These are phyloP conservation scores for Boletellus sp. DNA, from an alignment of 768 basidiomycete genomes.

Conservation along the genomic window DNA sequence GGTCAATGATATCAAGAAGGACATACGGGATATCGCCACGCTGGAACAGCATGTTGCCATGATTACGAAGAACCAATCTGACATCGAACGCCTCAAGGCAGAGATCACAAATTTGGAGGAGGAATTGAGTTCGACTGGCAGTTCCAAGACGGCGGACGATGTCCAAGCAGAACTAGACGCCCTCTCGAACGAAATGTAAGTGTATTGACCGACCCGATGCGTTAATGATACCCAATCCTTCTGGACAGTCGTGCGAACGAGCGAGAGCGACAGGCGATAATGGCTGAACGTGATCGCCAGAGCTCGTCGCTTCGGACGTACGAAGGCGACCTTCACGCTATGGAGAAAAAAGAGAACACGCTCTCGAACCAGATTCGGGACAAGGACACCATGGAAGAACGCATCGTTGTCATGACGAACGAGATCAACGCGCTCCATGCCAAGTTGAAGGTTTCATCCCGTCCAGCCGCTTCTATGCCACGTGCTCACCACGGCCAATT, in stretches of 20 bases:
- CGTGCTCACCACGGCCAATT: neutral
- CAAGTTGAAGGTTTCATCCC: slow-evolving; percentile 47
- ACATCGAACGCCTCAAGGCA: slow-evolving; percentile 54
- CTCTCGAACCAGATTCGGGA: slow-evolving; percentile 57
- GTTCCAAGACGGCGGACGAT: slow-evolving; percentile 78
- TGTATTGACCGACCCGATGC: neutral
- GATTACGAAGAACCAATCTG: slow-evolving; percentile 55
- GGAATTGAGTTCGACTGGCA: slow-evolving; percentile 68
- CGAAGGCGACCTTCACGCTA: slow-evolving; percentile 57
- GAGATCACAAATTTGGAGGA: slow-evolving; percentile 65
- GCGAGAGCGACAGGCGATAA: slow-evolving; percentile 54
- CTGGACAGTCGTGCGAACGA: slow-evolving; percentile 59
- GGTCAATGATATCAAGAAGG: slow-evolving; percentile 50
- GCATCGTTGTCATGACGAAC: slow-evolving; percentile 53
- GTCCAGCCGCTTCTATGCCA: neutral
- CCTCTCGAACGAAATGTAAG: slow-evolving; percentile 44
- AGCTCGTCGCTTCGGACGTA: slow-evolving; percentile 46
- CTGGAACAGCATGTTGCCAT: slow-evolving; percentile 61
- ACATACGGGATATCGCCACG: slow-evolving; percentile 54
- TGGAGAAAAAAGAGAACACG: slow-evolving; percentile 60
- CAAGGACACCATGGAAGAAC: slow-evolving; percentile 51
- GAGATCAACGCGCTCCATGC: slow-evolving; percentile 46
- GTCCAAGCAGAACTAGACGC: slow-evolving; percentile 74
- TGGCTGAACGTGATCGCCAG: slow-evolving; percentile 61
- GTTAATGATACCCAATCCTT: neutral